A percentile compares a stretch with the other conserved stretches of the same genome.
phyloP scores from a whole-genome alignment of 805 yeast species.

The Candida berthetii region DNA sequence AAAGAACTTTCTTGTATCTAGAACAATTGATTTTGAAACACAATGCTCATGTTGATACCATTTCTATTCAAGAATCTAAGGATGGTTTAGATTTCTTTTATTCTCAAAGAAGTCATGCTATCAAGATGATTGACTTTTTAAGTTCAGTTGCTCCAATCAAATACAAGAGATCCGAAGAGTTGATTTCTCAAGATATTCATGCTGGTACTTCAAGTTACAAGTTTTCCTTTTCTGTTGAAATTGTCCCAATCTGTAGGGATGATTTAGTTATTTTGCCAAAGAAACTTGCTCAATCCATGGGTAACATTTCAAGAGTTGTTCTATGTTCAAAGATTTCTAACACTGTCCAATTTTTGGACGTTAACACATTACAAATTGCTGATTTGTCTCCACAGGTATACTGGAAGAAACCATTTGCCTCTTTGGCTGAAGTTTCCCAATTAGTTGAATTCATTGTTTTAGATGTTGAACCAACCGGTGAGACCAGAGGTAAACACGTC shows the following conservation, averaged over 20 bases:
- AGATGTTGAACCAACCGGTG: conserved; percentile 91
- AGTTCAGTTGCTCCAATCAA: conserved; percentile 80
- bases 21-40: conserved; percentile 93
- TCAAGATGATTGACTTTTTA: conserved; percentile 89
- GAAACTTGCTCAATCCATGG: conserved; percentile 75
- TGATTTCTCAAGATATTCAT: conserved; percentile 88
- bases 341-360: conserved; percentile 82
- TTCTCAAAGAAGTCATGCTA: conserved; percentile 83
- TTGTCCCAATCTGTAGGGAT: conserved; percentile 95
- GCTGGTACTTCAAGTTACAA: conserved; percentile 84
- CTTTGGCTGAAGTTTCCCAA: conserved; percentile 71
- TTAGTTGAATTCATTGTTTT: conserved; percentile 82
- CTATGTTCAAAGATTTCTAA: conserved; percentile 83
- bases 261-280: conserved; percentile 91
- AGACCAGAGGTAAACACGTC: conserved; percentile 66
- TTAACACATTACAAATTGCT: conserved; percentile 69
- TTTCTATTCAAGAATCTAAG: conserved; percentile 84
- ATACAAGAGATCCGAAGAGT: conserved; percentile 80
- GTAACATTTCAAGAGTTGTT: conserved; percentile 76
- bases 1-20: conserved; percentile 90
- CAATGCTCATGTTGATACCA: conserved; percentile 90
- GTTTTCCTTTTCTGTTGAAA: conserved; percentile 88
- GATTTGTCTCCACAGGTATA: conserved; percentile 66
- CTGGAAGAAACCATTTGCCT: conserved; percentile 78
- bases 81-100: conserved; percentile 96